Base-by-base conservation (phyloP, 2,329 filamentous ascomycete species). In the Trichoderma aggressivum region DNA sequence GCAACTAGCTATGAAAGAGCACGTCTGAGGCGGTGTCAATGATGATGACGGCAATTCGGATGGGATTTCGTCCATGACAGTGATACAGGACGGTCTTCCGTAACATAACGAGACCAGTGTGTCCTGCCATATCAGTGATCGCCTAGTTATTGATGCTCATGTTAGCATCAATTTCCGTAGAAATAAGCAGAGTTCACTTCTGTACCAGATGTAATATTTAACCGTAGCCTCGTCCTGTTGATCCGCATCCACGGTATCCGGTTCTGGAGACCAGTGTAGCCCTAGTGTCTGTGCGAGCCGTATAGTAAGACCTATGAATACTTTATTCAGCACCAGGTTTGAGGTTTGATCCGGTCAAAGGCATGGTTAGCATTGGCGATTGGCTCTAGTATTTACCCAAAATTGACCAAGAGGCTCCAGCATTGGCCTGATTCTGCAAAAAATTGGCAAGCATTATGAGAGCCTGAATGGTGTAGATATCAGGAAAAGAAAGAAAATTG, bases 111-210 rank as follows among this genome's bases (percentile, higher is more conserved):
- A 66, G 8, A 66, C 32, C 18, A 66, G 10, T 1, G 63, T 66
- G n/a, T 66, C 50, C 36, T 66, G 63, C 63, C 63, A 66, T 66
- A 66, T 66, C 12, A 66, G n/a, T 14, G 47, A 36, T 58, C 63
- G 63, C 63, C 63, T 66, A 43, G 10, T 21, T 10, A 39, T 11
- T 30, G 5, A 5, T 26, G 8, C 11, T 6, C 6, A 7, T 5
- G 39, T 66, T 14, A 66, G 18, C 14, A 24, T 4, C n/a, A 2
- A 11, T 18, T n/a, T 21, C 8, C 26, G 16, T 14, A 11, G 3
- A 18, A 11, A 10, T 21, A 50, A 16, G 11, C 7, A 26, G 7
- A 12, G n/a, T 36, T 36, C 7, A 18, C 10, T 11, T 21, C 36
- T 21, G 3, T 58, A 67, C 64, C 53, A 67, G 18, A 67, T 59